Evolutionary conservation across 768 basidiomycete species (phyloP).

Genomic region (Collybia mongolica): DNA sequence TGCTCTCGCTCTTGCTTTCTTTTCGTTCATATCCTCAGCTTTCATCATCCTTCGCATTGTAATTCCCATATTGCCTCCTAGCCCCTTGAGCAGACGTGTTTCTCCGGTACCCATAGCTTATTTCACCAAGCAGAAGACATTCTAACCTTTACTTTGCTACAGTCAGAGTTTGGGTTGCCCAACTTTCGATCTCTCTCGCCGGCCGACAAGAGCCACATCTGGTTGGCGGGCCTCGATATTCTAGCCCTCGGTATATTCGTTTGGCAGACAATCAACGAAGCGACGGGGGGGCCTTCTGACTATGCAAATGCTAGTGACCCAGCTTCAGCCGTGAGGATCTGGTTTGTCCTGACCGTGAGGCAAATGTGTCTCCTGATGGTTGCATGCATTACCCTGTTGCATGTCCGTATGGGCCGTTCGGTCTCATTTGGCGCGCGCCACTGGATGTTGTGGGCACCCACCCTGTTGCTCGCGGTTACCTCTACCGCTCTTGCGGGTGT

Average conservation of each 20-base stretch:
- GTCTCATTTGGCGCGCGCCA: conserved; percentile 69
- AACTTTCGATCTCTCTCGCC: conserved; percentile 65
- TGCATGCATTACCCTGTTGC: conserved; percentile 58
- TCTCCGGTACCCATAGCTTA: conserved; percentile 41
- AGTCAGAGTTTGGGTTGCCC: conserved; percentile 78
- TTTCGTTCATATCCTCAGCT: conserved; percentile 71
- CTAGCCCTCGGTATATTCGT: conserved; percentile 60
- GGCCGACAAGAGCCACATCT: conserved; percentile 70
- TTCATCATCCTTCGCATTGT: conserved; percentile 77
- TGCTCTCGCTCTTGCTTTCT: conserved; percentile 62
- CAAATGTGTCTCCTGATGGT: conserved; percentile 70
- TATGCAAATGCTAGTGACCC: conserved; percentile 46
- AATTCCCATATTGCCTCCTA: conserved; percentile 72
- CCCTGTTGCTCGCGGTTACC: conserved; percentile 47
- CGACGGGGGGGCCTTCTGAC: conserved; percentile 42
- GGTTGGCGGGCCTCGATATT: conserved; percentile 69
- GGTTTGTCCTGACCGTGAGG: conserved; percentile 65
- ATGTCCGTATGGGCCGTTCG: conserved; percentile 68
- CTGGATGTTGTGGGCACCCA: conserved; percentile 75
- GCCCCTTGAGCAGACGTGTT: conserved; percentile 71
- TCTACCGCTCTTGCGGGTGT: conserved; percentile 62
- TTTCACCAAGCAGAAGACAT: conserved; percentile 13
- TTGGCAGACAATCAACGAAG: conserved; percentile 64
- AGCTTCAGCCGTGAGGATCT: conserved; percentile 58
- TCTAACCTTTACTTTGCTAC: conserved; percentile 17